Base-by-base conservation (phyloP, 163 green algal species). In the Coccomyxa subellipsoidea region DNA sequence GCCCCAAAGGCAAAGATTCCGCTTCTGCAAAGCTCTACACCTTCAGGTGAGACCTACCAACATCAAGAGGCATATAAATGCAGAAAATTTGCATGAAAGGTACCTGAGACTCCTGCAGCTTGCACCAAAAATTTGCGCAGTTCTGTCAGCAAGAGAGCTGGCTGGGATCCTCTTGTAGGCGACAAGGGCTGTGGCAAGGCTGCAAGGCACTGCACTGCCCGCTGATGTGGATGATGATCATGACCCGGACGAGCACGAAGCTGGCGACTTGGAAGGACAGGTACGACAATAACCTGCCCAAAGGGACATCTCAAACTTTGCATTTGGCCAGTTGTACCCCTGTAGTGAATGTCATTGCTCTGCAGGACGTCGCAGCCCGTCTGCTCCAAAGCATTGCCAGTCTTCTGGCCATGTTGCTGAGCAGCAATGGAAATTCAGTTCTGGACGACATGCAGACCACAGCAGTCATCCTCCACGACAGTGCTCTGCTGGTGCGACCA, bases 401-500 rank as follows among this genome's bases (percentile, higher is more conserved):
- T 15, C 2, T 77, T 3, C 12, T 15, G 7, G 21, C 70, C 0
- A 23, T 77, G 32, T 38, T 47, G 40, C 29, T 71, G 21, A 40
- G 12, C 39, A 37, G 2, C 0, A 25, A 71, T 35, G 23, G 3
- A 27, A 72, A 38, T 18, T 39, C 35, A 2, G 81, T 86, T 8
- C 86, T 85, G 8, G 81, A 83, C 37, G 73, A 69, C 15, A 78
- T 94, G 34, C 53, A 82, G 8, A 38, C 47, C 10, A 69, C 82
- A 10, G 91, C 88, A 0, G 34, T 78, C 6, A 76, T 86, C 36
- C 85, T 95, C 79, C 91, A 95, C 40, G 88, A 93, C 81, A 54
- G 85, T 40, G 84, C 83, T 5, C 76, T 94, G 2, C 83, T 92
- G 39, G 77, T 81, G 77, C 12, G 40, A 40, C 36, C 32, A n/a